phyloP scores from a whole-genome alignment of 2,329 filamentous ascomycete species.

The Aspergillus fischeri region DNA sequence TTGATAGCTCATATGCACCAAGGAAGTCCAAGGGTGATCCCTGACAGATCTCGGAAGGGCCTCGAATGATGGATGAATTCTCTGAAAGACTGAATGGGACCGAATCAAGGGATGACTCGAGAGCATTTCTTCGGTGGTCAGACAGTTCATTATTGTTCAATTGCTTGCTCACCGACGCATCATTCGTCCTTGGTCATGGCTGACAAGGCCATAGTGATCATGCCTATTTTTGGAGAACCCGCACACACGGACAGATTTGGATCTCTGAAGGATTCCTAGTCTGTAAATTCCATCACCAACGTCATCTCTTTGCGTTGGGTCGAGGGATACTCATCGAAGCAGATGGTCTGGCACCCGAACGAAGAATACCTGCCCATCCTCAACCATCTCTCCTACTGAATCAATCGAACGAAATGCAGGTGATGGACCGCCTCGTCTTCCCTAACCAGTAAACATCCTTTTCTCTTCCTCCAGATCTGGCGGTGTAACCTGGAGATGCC shows the following conservation, averaged over 20 bases:
- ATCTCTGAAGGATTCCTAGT: background rate
- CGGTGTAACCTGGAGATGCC: slow-evolving; percentile 19
- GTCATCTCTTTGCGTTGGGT: background rate
- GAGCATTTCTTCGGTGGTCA: background rate
- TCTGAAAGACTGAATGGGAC: background rate
- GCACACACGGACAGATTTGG: background rate
- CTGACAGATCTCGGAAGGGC: slow-evolving; percentile 1
- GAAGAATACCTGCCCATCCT: background rate
- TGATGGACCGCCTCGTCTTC: background rate
- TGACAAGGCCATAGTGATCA: background rate
- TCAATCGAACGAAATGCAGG: background rate
- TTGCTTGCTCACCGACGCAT: background rate
- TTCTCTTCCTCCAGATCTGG: slow-evolving; percentile 15
- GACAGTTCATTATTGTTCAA: background rate
- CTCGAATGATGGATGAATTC: background rate
- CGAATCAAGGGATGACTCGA: background rate
- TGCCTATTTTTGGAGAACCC: background rate
- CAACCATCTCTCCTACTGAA: slow-evolving; percentile 2
- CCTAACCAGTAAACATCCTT: background rate
- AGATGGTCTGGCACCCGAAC: background rate
- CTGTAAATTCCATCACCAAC: background rate
- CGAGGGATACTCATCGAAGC: background rate
- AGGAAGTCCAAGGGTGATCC: slow-evolving; percentile 10
- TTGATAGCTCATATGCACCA: slow-evolving; percentile 17
- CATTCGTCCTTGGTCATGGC: background rate